phyloP scores from a whole-genome alignment of 768 basidiomycete genomes.

The Lactarius hengduanensis region DNA sequence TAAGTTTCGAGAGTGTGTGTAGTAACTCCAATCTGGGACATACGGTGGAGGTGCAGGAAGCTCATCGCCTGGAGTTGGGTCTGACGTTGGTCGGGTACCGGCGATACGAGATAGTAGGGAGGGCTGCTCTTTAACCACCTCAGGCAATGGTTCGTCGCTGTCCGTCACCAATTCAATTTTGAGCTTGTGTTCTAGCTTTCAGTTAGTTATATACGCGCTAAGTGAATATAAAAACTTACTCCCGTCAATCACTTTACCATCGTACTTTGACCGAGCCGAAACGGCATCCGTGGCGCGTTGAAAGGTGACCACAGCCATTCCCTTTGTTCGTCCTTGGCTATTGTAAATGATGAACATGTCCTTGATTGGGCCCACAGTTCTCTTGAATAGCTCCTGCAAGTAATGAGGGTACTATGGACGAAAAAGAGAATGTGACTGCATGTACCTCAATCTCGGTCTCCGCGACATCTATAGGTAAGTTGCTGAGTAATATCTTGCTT shows the following conservation, averaged over 20 bases:
- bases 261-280: conserved; percentile 63
- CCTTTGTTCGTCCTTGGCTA: conserved; percentile 70
- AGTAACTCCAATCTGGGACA: conserved; percentile 5
- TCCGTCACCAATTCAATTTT: conserved; percentile 64
- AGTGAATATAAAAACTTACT: conserved; percentile 37
- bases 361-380: conserved; percentile 71
- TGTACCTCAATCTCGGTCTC: conserved; percentile 27
- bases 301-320: conserved; percentile 76
- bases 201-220: not conserved
- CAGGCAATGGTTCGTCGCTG: conserved; percentile 33
- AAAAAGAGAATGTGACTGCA: not conserved
- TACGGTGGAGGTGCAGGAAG: not conserved
- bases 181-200: conserved; percentile 56
- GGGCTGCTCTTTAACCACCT: conserved; percentile 31
- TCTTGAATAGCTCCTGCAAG: conserved; percentile 66
- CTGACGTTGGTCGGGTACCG: conserved; percentile 6
- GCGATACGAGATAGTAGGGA: conserved; percentile 42
- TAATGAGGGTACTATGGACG: conserved; percentile 8
- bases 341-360: conserved; percentile 75
- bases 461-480: conserved; percentile 28
- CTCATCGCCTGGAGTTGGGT: not conserved
- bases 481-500: conserved; percentile 28
- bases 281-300: conserved; percentile 61
- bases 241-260: conserved; percentile 75
- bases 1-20: conserved; percentile 5